These are phyloP conservation scores for Buddleja alternifolia DNA, from an alignment of 257 asterid species.

Conservation along the genomic window DNA sequence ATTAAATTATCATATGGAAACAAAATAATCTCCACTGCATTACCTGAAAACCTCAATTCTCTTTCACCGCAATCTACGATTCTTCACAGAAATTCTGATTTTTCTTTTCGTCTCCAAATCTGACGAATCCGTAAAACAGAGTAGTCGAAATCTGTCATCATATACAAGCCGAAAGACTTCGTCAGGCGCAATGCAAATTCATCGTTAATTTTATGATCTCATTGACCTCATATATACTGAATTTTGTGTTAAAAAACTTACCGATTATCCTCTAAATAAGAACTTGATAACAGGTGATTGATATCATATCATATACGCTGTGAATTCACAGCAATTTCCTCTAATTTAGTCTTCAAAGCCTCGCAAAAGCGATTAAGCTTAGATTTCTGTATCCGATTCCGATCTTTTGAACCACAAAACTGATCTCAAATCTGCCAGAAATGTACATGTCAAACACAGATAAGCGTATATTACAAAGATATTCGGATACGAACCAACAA, in stretches of 20 bases:
- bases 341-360: constrained; percentile 31
- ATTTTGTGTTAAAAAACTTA: neutral
- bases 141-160: constrained; percentile 38
- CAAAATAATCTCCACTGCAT: constrained; percentile 16
- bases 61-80: constrained; percentile 18
- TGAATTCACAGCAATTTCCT: constrained; percentile 26
- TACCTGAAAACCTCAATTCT: constrained; percentile 36
- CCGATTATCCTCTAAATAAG: neutral
- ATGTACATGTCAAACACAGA: constrained; percentile 35
- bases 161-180: constrained; percentile 6
- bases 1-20: neutral
- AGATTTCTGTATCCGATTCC: constrained; percentile 22
- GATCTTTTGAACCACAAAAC: constrained; percentile 28
- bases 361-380: constrained; percentile 1
- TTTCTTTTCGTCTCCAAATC: constrained; percentile 8
- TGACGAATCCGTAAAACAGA: constrained; percentile 25
- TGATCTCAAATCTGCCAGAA: constrained; percentile 43
- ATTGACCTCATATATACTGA: constrained; percentile 31
- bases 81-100: constrained; percentile 12
- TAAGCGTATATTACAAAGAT: constrained; percentile 1
- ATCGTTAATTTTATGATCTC: constrained; percentile 22
- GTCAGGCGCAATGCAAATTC: constrained; percentile 33
- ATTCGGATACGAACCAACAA: neutral
- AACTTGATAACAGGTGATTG: constrained; percentile 16
- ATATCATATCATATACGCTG: constrained; percentile 19